Conservation (phyloP, 495 filamentous ascomycete genomes). For the Aspergillus mulundensis region DNA sequence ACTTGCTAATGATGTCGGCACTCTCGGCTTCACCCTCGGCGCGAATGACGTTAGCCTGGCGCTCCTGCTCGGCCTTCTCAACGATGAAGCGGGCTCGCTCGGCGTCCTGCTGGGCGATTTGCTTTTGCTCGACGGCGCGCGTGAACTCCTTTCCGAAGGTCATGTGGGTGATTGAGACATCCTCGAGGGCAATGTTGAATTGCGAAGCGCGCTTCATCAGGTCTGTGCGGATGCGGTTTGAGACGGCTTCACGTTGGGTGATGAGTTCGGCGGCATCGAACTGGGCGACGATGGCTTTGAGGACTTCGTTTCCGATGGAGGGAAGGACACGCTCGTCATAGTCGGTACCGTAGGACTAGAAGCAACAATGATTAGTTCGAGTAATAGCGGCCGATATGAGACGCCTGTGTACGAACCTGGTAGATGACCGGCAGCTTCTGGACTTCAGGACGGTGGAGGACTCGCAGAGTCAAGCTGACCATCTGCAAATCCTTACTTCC, state of each 20-base stretch:
- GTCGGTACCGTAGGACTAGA: slow-evolving; percentile 76
- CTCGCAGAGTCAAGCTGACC: slow-evolving; percentile 96
- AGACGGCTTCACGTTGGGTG: slow-evolving; percentile 96
- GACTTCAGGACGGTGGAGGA: slow-evolving; percentile 93
- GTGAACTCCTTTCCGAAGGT: slow-evolving; percentile 99
- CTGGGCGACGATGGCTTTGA: slow-evolving; percentile 97
- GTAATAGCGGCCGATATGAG: neutral
- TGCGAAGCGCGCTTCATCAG: slow-evolving; percentile 92
- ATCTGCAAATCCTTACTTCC: slow-evolving; percentile 99
- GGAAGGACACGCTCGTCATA: slow-evolving; percentile 99
- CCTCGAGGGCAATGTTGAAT: slow-evolving; percentile 99
- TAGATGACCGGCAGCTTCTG: slow-evolving; percentile 93
- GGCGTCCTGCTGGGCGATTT: slow-evolving; percentile 99
- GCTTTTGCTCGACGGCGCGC: slow-evolving; percentile 97
- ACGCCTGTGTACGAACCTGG: slow-evolving; percentile 61
- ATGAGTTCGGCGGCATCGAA: slow-evolving; percentile 99
- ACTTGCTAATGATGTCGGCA: slow-evolving; percentile 87
- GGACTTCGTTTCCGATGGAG: slow-evolving; percentile 99
- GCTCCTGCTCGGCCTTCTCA: slow-evolving; percentile 97
- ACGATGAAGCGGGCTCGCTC: slow-evolving; percentile 97
- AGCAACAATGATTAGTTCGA: neutral
- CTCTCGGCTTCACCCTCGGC: slow-evolving; percentile 96
- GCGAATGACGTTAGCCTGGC: slow-evolving; percentile 96
- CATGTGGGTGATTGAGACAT: slow-evolving; percentile 99
- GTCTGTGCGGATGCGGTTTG: slow-evolving; percentile 89